These are phyloP conservation scores for Miscanthus lutarioriparius DNA, from an alignment of 176 grass and related monocot genomes.

Conservation along the genomic window DNA sequence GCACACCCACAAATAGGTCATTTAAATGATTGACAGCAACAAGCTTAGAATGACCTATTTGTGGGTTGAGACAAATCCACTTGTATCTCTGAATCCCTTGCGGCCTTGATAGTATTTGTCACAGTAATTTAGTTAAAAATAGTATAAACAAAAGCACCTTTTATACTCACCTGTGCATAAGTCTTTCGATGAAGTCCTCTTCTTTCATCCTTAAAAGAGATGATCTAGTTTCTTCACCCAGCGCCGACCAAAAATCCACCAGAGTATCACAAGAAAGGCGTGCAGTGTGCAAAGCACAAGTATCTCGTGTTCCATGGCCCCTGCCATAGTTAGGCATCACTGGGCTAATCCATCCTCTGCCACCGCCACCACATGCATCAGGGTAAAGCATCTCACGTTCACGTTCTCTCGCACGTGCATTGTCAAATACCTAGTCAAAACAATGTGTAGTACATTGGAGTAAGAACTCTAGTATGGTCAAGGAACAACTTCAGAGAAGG, in stretches of 20 bases:
- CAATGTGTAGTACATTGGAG: neutral
- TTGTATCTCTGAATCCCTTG: neutral
- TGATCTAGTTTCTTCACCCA: constrained; percentile 71
- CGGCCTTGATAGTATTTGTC: neutral
- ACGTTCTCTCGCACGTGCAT: constrained; percentile 73
- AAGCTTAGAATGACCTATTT: neutral
- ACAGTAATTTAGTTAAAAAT: neutral
- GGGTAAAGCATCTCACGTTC: constrained; percentile 88
- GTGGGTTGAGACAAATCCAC: neutral
- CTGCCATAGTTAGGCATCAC: constrained; percentile 66
- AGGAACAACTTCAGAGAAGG: constrained; percentile 3
- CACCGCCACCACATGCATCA: constrained; percentile 82
- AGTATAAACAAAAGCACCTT: neutral
- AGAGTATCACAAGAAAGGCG: constrained; percentile 83
- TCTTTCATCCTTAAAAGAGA: constrained; percentile 86
- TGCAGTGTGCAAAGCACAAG: constrained; percentile 86
- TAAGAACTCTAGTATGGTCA: constrained; percentile 9
- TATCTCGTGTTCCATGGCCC: constrained; percentile 75
- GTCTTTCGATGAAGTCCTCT: constrained; percentile 85
- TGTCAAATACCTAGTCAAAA: constrained; percentile 80
- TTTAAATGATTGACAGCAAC: neutral
- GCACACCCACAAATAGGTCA: neutral
- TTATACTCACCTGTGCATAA: constrained; percentile 68
- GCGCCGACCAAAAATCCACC: constrained; percentile 77
- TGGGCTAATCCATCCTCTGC: constrained; percentile 90